These are phyloP conservation scores for Miscanthus lutarioriparius DNA, from an alignment of 176 grass and related monocot species.

Conservation along the genomic window DNA sequence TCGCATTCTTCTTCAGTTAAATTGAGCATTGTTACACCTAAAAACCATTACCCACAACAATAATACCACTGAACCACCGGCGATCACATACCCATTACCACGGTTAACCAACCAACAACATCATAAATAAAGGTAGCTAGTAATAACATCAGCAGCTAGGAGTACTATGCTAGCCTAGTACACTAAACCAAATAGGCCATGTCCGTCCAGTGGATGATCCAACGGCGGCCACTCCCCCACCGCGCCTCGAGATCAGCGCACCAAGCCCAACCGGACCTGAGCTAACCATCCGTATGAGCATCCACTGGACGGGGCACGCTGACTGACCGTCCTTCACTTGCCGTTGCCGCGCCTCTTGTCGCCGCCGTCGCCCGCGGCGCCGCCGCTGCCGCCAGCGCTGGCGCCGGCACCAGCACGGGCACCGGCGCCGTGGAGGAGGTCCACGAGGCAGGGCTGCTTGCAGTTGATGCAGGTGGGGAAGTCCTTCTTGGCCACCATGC, in stretches of 20 bases:
- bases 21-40: background rate
- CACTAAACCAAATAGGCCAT: background rate
- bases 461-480: conserved; percentile 54
- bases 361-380: background rate
- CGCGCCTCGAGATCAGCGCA: background rate
- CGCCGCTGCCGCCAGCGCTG: background rate
- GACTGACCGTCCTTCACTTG: conserved; percentile 19
- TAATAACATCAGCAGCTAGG: background rate
- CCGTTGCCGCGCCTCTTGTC: conserved; percentile 37
- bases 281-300: conserved; percentile 51
- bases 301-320: conserved; percentile 25
- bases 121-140: background rate
- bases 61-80: background rate
- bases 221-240: conserved; percentile 44
- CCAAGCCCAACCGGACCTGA: background rate
- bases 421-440: conserved; percentile 29
- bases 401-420: too few relatives aligned
- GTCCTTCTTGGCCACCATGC: conserved; percentile 53
- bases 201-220: conserved; percentile 51
- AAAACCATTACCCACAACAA: background rate
- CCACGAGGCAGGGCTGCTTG: conserved; percentile 52
- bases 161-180: background rate
- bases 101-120: background rate
- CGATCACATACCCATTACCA: background rate
- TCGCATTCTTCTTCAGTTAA: background rate